Evolutionary conservation across 116 monocot genomes (phyloP).

Genomic region (Phalaenopsis hybrid): DNA sequence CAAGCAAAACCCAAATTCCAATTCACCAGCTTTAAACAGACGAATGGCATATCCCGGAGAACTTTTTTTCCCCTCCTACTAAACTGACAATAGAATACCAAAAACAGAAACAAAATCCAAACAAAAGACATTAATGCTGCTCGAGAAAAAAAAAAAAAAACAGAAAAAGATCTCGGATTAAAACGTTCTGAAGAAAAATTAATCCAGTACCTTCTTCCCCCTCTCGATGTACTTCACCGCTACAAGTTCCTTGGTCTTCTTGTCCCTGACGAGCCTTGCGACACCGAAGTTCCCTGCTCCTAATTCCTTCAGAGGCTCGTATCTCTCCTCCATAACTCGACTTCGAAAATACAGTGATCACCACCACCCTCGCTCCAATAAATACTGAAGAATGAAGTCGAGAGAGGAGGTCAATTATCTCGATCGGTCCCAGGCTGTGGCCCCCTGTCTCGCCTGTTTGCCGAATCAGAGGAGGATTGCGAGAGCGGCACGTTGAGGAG

Average conservation of each 20-base stretch:
- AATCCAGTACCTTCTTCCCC: conserved; percentile 35
- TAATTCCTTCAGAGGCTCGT: conserved; percentile 47
- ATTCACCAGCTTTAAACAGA: not conserved
- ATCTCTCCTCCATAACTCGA: conserved; percentile 33
- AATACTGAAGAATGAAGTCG: not conserved
- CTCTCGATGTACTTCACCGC: conserved; percentile 51
- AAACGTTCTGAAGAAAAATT: not conserved
- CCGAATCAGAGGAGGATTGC: not conserved
- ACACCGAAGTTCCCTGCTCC: conserved; percentile 48
- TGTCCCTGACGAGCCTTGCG: conserved; percentile 42
- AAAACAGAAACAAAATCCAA: not conserved
- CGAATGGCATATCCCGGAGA: not conserved
- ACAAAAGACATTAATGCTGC: not conserved
- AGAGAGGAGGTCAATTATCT: not conserved
- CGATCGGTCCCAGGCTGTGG: conserved; percentile 1
- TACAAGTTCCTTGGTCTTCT: conserved; percentile 37
- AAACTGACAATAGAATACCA: not conserved
- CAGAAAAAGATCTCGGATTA: not conserved
- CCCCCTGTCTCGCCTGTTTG: not conserved
- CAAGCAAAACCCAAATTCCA: not conserved
- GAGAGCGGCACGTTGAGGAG: conserved; percentile 4
- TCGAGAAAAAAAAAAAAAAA: not conserved
- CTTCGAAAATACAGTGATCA: not conserved
- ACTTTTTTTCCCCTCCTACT: not conserved
- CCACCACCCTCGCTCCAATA: not conserved